Evolutionary conservation across 2,329 filamentous ascomycete species (phyloP).

Genomic region (Capronia epimyces): DNA sequence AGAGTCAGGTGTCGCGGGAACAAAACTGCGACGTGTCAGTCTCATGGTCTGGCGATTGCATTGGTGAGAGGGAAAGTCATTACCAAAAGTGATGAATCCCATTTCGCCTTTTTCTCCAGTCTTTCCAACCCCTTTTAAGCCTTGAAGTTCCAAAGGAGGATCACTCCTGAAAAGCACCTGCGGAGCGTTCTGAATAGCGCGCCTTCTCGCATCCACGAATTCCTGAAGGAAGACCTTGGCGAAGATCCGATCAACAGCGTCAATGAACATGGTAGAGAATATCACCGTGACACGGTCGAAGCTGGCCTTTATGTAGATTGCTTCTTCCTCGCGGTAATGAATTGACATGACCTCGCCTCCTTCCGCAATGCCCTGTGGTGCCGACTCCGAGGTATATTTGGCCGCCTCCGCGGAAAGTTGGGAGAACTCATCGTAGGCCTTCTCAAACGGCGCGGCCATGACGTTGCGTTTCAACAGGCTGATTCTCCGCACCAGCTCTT

Average conservation of each 20-base stretch:
- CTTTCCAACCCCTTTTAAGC: constrained; percentile 72
- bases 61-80: constrained; percentile 23
- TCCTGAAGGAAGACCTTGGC: constrained; percentile 98
- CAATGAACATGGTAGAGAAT: constrained; percentile 95
- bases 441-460: constrained; percentile 97
- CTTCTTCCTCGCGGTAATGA: constrained; percentile 97
- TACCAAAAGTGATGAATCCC: constrained; percentile 97
- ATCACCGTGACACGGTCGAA: constrained; percentile 98
- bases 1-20: constrained; percentile 91
- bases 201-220: constrained; percentile 90
- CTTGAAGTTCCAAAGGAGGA: constrained; percentile 83
- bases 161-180: constrained; percentile 96
- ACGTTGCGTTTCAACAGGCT: constrained; percentile 94
- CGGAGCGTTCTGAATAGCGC: constrained; percentile 95
- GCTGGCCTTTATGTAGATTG: constrained; percentile 96
- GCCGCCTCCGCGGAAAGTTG: constrained; percentile 79
- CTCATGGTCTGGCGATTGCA: neutral
- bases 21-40: constrained; percentile 55
- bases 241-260: constrained; percentile 95
- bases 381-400: constrained; percentile 88
- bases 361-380: constrained; percentile 82
- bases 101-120: constrained; percentile 70
- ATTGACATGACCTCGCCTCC: constrained; percentile 92
- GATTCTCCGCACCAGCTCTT: constrained; percentile 80
- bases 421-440: constrained; percentile 90